Evolutionary conservation across 805 yeast species (phyloP), one percentile per base, ranked within the genome.

Genomic region (Saccharomycopsis oosterbeekiorum): DNA sequence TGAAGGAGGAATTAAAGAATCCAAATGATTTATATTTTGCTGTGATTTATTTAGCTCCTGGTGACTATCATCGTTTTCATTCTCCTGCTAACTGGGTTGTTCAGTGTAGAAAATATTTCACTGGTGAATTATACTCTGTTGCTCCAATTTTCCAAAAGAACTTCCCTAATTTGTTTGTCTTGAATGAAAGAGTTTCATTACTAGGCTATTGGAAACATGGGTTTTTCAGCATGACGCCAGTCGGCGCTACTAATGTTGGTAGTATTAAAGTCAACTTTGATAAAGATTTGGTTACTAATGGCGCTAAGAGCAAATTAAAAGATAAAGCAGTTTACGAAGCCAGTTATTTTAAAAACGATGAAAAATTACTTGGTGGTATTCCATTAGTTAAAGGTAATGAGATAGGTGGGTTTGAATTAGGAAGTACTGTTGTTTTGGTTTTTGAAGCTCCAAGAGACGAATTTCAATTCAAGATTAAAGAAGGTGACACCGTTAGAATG

Each of bases 241-340:
- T 94, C 12, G 99, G 99, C 14, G 99, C 99, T 26, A 94, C 99
- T 1, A 94, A 94, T 74, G 99, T 94, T 37, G 99, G 99, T 5
- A 87, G 96, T 68, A 94, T 94, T 66, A 85, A 87, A 62, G 80
- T 94, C 66, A 90, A 92, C 70, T 94, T 94, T 69, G 99, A 94
- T 74, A 86, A 86, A 74, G 92, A 89, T 69, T 80, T 94, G 69
- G 81, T 86, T 43, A 94, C 99, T 14, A 94, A 94, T 72, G 85
- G 84, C 39, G 78, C 80, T 55, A 84, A 83, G 67, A 85, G 83
- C 70, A 77, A 76, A 68, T 77, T 81, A 51, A 81, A 80, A 69
- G 88, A 88, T 68, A 84, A 88, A 64, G 86, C 96, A 0, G 93
- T 96, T 66, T 92, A 90, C 71, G 98, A 94, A 73, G 98, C 99